These are phyloP conservation scores for Umbelopsis ramanniana DNA, from an alignment of 192 early-diverging fungal genomes.

Conservation along the genomic window DNA sequence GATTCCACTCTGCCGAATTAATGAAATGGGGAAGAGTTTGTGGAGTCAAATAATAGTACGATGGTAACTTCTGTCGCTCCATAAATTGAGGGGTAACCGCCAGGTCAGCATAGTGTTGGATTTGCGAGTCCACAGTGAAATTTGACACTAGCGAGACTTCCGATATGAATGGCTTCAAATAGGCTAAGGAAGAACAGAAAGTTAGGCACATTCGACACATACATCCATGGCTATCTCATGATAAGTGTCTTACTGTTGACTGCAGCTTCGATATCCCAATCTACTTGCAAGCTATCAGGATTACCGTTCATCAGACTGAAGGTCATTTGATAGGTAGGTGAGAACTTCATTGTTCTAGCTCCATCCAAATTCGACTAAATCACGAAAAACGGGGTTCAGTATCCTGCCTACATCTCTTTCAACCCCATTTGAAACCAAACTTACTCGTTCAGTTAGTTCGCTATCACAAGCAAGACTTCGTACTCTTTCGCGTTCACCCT, in stretches of 20 bases:
- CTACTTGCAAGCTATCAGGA: constrained; percentile 64
- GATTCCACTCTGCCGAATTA: constrained; percentile 96
- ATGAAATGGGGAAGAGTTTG: constrained; percentile 87
- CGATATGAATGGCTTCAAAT: constrained; percentile 76
- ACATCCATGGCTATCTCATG: neutral
- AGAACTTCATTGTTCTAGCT: constrained; percentile 83
- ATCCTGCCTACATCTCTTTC: neutral
- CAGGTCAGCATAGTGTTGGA: constrained; percentile 83
- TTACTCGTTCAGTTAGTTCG: constrained; percentile 24
- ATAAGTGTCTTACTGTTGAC: constrained; percentile 51
- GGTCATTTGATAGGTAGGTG: constrained; percentile 81
- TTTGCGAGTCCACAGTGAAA: constrained; percentile 80
- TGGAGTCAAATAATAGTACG: constrained; percentile 62
- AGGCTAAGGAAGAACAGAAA: constrained; percentile 44
- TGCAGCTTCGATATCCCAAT: constrained; percentile 85
- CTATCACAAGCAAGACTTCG: constrained; percentile 26
- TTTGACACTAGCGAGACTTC: constrained; percentile 68
- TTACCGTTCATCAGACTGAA: constrained; percentile 89
- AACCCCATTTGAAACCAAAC: neutral
- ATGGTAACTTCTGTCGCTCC: constrained; percentile 41
- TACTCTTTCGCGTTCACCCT: constrained; percentile 15
- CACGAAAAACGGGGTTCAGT: constrained; percentile 3
- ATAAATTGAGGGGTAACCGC: constrained; percentile 66
- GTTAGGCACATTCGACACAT: neutral
- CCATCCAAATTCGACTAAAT: constrained; percentile 40